Base-by-base conservation (phyloP, 257 asterid species). In the Phtheirospermum japonicum region DNA sequence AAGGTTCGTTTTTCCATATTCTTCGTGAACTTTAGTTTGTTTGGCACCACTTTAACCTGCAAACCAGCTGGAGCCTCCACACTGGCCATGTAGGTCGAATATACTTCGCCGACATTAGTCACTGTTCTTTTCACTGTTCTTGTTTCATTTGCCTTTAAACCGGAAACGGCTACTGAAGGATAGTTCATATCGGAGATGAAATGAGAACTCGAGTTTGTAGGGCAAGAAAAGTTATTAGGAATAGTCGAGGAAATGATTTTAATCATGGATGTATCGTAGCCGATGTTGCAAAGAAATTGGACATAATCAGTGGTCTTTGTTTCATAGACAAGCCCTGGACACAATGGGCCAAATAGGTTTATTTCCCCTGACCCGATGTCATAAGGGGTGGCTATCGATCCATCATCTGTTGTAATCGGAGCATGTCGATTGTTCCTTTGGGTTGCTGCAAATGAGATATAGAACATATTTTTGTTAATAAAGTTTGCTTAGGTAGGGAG, bases 271-370 rank as follows among this genome's bases (percentile, higher is more conserved):
- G 67, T 51, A 71, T 73, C 40, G 19, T 82, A 85, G 37, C 96
- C 96, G 6, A 57, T 16, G 73, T 73, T 75, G 84, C 98, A 91
- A 5, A 91, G 91, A 42, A 77, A 90, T 9, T 75, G 57, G 16
- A 83, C 42, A 75, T 88, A 88, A 28, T 85, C 91, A 0, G 11
- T n/a, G 14, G 59, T 9, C 45, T 73, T 82, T 2, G 92, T 88
- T 80, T 90, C 96, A 31, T 80, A 90, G 48, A 90, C 82, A 16
- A 90, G 83, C 71, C 98, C 98, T 2, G 98, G 95, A 43, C 83
- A 71, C 31, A 84, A 28, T 2, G 94, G 82, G 19, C 72, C 78
- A 0, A 88, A 60, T 2, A 76, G 52, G 68, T 78, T 86, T 33
- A 80, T 82, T 63, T 85, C 85, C 69, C 98, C 98, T 4, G 96